Conservation (phyloP, 2,329 filamentous ascomycete species). For the Botrytis sinoallii region DNA sequence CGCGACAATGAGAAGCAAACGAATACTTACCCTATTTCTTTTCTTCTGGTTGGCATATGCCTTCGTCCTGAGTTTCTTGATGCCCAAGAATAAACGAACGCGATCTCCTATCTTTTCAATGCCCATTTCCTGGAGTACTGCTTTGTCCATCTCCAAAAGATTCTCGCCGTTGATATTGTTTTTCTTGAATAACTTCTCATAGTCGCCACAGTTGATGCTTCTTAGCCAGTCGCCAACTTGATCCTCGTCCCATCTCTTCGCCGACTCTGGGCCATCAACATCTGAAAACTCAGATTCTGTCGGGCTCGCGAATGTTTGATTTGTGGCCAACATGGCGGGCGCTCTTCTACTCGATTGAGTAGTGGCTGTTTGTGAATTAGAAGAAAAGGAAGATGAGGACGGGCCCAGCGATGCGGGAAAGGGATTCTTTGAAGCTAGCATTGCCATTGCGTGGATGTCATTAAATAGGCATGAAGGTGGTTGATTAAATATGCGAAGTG, state of each 20-base stretch:
- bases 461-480: slow-evolving; percentile 31
- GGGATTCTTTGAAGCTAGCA: slow-evolving; percentile 72
- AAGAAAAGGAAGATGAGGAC: slow-evolving; percentile 44
- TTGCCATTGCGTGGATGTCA: slow-evolving; percentile 56
- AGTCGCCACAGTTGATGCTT: slow-evolving; percentile 89
- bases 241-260: slow-evolving; percentile 87
- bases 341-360: slow-evolving; percentile 52
- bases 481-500: background rate
- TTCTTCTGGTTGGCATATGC: slow-evolving; percentile 75
- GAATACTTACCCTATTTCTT: slow-evolving; percentile 70
- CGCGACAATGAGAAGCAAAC: background rate
- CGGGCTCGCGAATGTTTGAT: slow-evolving; percentile 66
- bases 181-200: slow-evolving; percentile 82
- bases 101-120: slow-evolving; percentile 97
- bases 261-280: slow-evolving; percentile 68
- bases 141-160: slow-evolving; percentile 93
- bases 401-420: slow-evolving; percentile 58
- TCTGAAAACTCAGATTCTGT: slow-evolving; percentile 94
- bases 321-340: slow-evolving; percentile 47
- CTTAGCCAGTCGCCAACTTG: slow-evolving; percentile 87
- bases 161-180: slow-evolving; percentile 99
- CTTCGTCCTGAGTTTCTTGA: slow-evolving; percentile 78
- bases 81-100: slow-evolving; percentile 82
- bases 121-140: slow-evolving; percentile 94
- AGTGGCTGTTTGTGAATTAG: slow-evolving; percentile 49